Percentiles rank a stretch among this genome's conserved stretches.
Conservation (phyloP, 1,284 basidiomycete species). For the Puccinia coronata region DNA sequence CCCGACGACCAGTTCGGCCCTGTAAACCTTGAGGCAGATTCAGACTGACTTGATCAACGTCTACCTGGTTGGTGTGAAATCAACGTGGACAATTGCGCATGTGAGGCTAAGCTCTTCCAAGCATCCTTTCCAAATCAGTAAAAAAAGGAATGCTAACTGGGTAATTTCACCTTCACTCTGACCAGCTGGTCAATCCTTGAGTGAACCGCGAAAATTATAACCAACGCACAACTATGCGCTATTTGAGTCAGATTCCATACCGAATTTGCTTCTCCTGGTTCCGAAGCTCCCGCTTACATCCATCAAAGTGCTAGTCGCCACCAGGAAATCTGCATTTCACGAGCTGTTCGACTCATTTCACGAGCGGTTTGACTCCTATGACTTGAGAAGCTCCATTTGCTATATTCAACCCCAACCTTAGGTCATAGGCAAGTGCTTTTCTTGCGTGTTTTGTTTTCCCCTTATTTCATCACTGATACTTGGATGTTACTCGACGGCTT, state of each 20-base stretch:
- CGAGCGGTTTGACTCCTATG: no score
- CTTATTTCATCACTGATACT: background rate
- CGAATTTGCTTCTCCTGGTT: constrained; percentile 36
- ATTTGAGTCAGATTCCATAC: constrained; percentile 47
- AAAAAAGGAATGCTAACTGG: background rate
- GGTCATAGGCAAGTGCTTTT: constrained; percentile 41
- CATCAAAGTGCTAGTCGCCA: constrained; percentile 32
- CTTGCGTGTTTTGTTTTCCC: background rate
- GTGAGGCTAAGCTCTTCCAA: background rate
- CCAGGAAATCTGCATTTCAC: constrained; percentile 40
- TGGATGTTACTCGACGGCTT: background rate
- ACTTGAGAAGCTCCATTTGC: constrained; percentile 45
- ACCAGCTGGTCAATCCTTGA: constrained; percentile 3
- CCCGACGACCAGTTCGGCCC: constrained; percentile 12
- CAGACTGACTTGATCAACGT: constrained; percentile 30
- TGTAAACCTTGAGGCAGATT: constrained; percentile 19
- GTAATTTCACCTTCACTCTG: no score
- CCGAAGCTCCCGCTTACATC: constrained; percentile 33
- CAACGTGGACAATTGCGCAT: constrained; percentile 31
- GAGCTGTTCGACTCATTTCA: constrained; percentile 40
- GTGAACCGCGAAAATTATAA: constrained; percentile 43
- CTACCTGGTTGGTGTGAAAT: constrained; percentile 46
- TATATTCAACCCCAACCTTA: constrained; percentile 25
- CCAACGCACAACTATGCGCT: constrained; percentile 48
- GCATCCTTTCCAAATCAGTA: background rate